Evolutionary conservation across 805 yeast species (phyloP), one percentile per base, ranked within the genome.

Genomic region (Wickerhamiella azymoides): DNA sequence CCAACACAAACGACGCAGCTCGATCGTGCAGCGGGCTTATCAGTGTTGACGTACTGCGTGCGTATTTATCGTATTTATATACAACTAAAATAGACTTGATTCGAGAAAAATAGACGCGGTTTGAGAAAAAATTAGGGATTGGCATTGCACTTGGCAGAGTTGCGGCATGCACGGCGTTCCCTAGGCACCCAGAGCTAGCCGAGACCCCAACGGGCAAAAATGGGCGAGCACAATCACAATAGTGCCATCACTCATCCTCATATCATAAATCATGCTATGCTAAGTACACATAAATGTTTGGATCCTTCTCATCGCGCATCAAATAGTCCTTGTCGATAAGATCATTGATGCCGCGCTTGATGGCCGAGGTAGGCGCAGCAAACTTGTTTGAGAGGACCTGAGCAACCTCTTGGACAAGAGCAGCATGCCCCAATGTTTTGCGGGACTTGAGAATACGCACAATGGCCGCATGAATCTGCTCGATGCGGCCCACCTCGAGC

Each of bases 381-480:
- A 92, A 89, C 54, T 96, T 71, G 33, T 75, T 68, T 52, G 77
- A 77, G 6, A 94, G 76, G 57, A 84, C 93, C 45, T 83, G 80
- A 50, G 83, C 77, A 33, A 89, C 92, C 60, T 86, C 95, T 54
- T 81, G 84, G 30, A 86, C 78, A 57, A 89, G 72, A 42, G 77
- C 77, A 39, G 79, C 79, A 59, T 88, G 96, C 49, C 75, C 74
- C 56, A 85, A 67, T 40, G 71, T 70, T 60, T 85, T 83, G 58
- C 95, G 73, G 1, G 96, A 86, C 67, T 92, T 92, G 97, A 89
- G 88, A 57, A 89, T 81, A 57, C 97, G 73, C 27, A 89, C 96
- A 63, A 92, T 84, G 55, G 94, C 85, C 2, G 97, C 96, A 55
- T 84, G 82, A 54, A 88, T 70, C 64, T 79, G 79, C 58, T 82